phyloP scores from a whole-genome alignment of 176 grass and related monocot species.

The Aegilops speltoides region DNA sequence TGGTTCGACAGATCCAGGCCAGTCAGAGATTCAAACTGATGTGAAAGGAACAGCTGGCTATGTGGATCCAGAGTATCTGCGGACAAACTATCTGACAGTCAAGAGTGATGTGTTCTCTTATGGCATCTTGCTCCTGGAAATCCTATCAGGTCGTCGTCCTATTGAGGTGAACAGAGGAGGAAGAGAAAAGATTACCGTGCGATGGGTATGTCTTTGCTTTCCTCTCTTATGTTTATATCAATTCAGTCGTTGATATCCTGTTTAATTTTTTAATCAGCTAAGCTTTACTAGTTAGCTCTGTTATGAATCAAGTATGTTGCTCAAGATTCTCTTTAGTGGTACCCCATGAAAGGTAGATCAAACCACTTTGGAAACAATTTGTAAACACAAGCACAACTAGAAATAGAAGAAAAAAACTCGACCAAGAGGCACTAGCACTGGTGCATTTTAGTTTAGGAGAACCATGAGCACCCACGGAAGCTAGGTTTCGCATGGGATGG shows the following conservation, averaged over 20 bases:
- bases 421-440: not conserved
- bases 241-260: not conserved
- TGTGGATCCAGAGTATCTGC: constrained; percentile 90
- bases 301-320: not conserved
- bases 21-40: constrained; percentile 79
- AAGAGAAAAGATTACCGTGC: constrained; percentile 83
- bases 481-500: not conserved
- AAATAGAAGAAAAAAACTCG: not conserved
- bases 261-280: not conserved
- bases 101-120: constrained; percentile 98
- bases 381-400: not conserved
- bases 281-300: not conserved
- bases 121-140: constrained; percentile 91
- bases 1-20: constrained; percentile 70
- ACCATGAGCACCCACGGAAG: not conserved
- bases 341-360: not conserved
- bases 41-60: constrained; percentile 93
- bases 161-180: constrained; percentile 62
- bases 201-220: constrained; percentile 70
- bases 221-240: not conserved
- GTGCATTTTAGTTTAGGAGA: not conserved
- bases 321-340: constrained; percentile 3
- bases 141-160: constrained; percentile 79
- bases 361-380: not conserved
- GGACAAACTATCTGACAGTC: constrained; percentile 65